A percentile compares a stretch with the other conserved stretches of the same genome.
Evolutionary conservation across 2,329 filamentous ascomycete species (phyloP).

Genomic region (Drechslerella coelobrocha): DNA sequence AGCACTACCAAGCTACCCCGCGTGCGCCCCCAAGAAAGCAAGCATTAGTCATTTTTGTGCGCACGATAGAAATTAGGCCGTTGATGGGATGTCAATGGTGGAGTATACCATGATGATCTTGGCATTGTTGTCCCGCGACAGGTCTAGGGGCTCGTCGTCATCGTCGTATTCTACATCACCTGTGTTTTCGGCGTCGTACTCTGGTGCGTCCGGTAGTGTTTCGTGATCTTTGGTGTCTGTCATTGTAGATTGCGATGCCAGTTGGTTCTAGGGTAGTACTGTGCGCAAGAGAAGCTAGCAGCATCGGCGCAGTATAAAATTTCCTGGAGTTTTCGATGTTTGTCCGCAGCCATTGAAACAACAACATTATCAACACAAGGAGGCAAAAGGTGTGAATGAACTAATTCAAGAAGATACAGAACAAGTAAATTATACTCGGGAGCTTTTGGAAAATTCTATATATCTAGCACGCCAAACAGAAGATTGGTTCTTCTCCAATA

Average conservation of each 20-base stretch:
- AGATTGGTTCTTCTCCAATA: slow-evolving; percentile 43
- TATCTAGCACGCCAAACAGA: slow-evolving; percentile 45
- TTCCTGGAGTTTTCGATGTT: slow-evolving; percentile 3
- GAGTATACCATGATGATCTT: slow-evolving; percentile 40
- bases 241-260: slow-evolving; percentile 17
- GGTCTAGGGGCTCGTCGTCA: slow-evolving; percentile 45
- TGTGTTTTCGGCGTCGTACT: slow-evolving; percentile 38
- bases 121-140: slow-evolving; percentile 45
- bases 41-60: neutral
- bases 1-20: slow-evolving; percentile 76
- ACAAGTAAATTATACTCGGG: neutral
- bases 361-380: slow-evolving; percentile 8
- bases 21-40: slow-evolving; percentile 7
- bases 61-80: neutral
- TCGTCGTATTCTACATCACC: slow-evolving; percentile 34
- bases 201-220: slow-evolving; percentile 46
- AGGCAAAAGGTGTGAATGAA: neutral
- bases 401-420: neutral
- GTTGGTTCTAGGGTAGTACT: too few relatives aligned
- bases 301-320: neutral
- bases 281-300: neutral
- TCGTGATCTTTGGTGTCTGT: slow-evolving; percentile 35
- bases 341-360: slow-evolving; percentile 9
- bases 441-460: slow-evolving; percentile 15
- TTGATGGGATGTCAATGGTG: neutral